These are phyloP conservation scores for Escallonia herrerae DNA, from an alignment of 129 eudicot genomes.

Conservation along the genomic window DNA sequence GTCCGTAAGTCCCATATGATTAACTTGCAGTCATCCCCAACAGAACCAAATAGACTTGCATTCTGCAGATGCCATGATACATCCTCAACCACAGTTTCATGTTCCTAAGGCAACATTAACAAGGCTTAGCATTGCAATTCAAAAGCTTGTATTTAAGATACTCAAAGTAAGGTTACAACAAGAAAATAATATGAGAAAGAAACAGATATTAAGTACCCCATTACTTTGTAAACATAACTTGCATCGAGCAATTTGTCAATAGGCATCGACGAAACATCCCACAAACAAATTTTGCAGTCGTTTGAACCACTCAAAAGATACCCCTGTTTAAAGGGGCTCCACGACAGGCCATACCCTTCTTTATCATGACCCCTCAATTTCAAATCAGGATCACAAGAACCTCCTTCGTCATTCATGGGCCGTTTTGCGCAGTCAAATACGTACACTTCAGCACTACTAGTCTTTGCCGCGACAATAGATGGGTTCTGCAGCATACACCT, in stretches of 20 bases:
- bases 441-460: slow-evolving; percentile 64
- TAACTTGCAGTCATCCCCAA: slow-evolving; percentile 80
- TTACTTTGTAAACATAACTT: slow-evolving; percentile 47
- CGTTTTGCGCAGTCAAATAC: slow-evolving; percentile 58
- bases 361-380: slow-evolving; percentile 83
- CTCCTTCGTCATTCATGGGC: slow-evolving; percentile 36
- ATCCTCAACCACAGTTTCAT: slow-evolving; percentile 72
- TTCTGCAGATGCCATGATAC: slow-evolving; percentile 89
- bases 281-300: slow-evolving; percentile 78
- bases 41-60: slow-evolving; percentile 85
- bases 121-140: neutral
- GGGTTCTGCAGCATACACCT: slow-evolving; percentile 74
- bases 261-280: slow-evolving; percentile 83
- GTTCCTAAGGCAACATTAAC: slow-evolving; percentile 42
- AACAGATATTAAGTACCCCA: neutral
- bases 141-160: neutral
- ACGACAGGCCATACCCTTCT: slow-evolving; percentile 94
- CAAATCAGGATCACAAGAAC: slow-evolving; percentile 65
- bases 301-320: slow-evolving; percentile 84
- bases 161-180: neutral
- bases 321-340: slow-evolving; percentile 85
- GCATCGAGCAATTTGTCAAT: slow-evolving; percentile 64
- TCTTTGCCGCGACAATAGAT: slow-evolving; percentile 77
- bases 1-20: slow-evolving; percentile 93
- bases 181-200: neutral